These are phyloP conservation scores for Phialophora expanda DNA, from an alignment of 2,329 filamentous ascomycete genomes.

Conservation along the genomic window DNA sequence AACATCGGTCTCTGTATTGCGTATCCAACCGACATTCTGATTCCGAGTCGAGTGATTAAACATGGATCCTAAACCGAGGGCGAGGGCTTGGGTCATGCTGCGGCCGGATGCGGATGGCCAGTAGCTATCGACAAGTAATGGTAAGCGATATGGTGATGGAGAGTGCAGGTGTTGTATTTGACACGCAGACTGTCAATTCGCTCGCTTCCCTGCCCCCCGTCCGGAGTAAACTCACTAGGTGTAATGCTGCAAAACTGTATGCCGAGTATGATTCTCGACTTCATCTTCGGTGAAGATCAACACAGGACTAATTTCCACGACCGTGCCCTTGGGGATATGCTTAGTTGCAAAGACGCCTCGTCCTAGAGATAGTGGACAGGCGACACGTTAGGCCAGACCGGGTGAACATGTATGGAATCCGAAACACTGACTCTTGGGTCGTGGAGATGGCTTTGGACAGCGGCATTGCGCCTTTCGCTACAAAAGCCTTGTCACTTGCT, in stretches of 20 bases:
- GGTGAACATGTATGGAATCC: neutral
- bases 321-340: conserved; percentile 36
- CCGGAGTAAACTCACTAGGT: conserved; percentile 53
- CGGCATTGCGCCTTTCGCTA: neutral
- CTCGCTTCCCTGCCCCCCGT: neutral
- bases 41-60: conserved; percentile 58
- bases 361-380: conserved; percentile 32
- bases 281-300: conserved; percentile 54
- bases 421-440: neutral
- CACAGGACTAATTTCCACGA: conserved; percentile 41
- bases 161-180: neutral
- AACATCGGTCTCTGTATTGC: conserved; percentile 50
- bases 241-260: conserved; percentile 58
- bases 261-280: conserved; percentile 51
- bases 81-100: conserved; percentile 55
- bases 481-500: neutral
- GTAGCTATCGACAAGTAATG: conserved; percentile 34
- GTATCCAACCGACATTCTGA: conserved; percentile 60
- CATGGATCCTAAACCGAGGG: conserved; percentile 60
- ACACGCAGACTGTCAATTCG: neutral
- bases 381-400: conserved; percentile 14
- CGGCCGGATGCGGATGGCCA: conserved; percentile 40
- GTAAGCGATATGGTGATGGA: neutral
- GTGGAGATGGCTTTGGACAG: neutral
- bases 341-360: conserved; percentile 41